These are phyloP conservation scores for Rhodotorula kratochvilovae DNA, from an alignment of 768 basidiomycete species.

Conservation along the genomic window DNA sequence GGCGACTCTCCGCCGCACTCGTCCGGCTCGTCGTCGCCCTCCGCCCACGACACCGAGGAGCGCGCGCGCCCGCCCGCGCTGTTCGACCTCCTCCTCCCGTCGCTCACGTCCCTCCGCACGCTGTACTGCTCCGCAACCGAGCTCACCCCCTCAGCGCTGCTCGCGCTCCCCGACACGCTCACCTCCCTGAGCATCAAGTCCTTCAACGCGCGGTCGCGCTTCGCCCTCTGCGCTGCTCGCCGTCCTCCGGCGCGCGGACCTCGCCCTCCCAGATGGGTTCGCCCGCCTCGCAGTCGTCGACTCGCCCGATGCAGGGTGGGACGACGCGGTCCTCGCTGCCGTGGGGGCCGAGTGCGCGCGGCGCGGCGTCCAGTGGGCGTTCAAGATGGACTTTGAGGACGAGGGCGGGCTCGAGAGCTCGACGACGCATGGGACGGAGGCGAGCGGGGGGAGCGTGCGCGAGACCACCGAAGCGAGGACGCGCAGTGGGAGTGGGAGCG, in stretches of 20 bases:
- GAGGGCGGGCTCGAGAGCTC: not conserved
- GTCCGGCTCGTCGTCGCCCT: not conserved
- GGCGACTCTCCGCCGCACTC: not conserved
- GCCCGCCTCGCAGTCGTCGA: not conserved
- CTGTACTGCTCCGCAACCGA: constrained; percentile 1
- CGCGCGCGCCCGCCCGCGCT: not conserved
- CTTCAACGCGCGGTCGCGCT: not conserved
- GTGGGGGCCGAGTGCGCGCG: not conserved
- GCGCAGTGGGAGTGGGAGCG: no score
- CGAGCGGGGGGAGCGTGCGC: no score
- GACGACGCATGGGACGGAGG: no score
- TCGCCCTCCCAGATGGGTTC: constrained; percentile 6
- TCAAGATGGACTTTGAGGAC: constrained; percentile 10
- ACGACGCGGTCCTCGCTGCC: not conserved
- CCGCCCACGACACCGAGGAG: not conserved
- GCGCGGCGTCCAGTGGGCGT: not conserved
- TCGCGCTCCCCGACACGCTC: constrained; percentile 1
- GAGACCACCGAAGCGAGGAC: no score
- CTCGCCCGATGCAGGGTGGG: not conserved
- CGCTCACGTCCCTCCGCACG: not conserved
- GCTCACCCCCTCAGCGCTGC: not conserved
- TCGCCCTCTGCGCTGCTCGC: not conserved
- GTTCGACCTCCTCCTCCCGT: constrained; percentile 7
- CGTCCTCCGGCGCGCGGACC: not conserved
- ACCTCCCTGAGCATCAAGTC: not conserved